These are phyloP conservation scores for Candida easanensis DNA, from an alignment of 805 yeast genomes.

Conservation along the genomic window DNA sequence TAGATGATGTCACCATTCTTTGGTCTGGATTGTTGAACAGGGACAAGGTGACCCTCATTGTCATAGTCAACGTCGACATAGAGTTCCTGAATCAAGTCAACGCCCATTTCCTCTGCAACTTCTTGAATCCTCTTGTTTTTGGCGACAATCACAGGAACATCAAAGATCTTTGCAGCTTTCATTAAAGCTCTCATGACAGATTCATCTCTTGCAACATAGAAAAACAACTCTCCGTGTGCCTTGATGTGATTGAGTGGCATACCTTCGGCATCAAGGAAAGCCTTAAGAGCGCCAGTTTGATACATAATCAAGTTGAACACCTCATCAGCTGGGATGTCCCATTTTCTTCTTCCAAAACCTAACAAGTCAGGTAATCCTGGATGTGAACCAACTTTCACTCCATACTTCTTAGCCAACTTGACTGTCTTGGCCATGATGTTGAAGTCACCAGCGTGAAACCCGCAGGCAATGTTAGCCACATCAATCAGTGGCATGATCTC, in stretches of 20 bases:
- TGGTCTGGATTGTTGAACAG: background rate
- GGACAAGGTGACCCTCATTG: background rate
- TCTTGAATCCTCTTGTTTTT: background rate
- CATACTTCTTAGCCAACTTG: background rate
- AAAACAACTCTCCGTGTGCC: background rate
- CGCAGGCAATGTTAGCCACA: background rate
- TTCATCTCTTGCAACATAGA: background rate
- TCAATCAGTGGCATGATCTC: conserved; percentile 1
- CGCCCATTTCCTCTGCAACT: background rate
- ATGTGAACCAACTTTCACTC: background rate
- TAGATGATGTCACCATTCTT: background rate
- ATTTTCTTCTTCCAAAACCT: background rate
- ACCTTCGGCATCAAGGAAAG: background rate
- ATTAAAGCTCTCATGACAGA: background rate
- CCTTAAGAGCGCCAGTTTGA: background rate
- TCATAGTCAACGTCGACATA: background rate
- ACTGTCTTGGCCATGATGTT: conserved; percentile 1
- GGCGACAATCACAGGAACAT: background rate
- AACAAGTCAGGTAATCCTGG: background rate
- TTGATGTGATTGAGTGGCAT: conserved; percentile 1
- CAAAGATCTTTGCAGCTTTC: background rate
- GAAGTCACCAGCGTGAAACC: conserved; percentile 1
- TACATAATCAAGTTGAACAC: conserved; percentile 1
- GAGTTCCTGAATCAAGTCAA: background rate
- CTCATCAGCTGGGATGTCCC: conserved; percentile 1